These are phyloP conservation scores for Lentinula sp. DNA, from an alignment of 768 basidiomycete species.

Conservation along the genomic window DNA sequence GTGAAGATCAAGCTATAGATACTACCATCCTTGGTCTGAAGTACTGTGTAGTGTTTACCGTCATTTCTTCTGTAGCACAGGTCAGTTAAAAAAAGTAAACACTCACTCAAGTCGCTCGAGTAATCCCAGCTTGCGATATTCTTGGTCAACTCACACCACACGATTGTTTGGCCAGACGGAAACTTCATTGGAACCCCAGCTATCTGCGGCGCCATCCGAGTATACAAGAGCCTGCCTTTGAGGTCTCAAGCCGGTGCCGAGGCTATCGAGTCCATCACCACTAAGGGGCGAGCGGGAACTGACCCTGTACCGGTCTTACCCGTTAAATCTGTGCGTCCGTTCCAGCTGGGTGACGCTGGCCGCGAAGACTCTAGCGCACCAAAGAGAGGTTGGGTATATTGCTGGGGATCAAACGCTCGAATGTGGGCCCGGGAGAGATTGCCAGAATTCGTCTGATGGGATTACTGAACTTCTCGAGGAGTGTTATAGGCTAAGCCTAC, in stretches of 20 bases:
- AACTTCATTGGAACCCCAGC: not conserved
- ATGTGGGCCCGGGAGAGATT: not conserved
- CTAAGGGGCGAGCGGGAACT: not conserved
- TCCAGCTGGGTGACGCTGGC: not conserved
- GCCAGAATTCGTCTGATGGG: not conserved
- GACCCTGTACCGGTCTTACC: not conserved
- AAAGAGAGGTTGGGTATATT: not conserved
- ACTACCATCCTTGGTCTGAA: too few species aligned
- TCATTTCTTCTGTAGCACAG: too few species aligned
- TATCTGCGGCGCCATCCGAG: not conserved
- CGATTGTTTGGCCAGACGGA: not conserved
- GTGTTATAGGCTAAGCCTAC: not conserved
- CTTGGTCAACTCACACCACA: not conserved
- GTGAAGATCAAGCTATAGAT: too few species aligned
- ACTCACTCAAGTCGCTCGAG: not conserved
- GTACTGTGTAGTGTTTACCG: too few species aligned
- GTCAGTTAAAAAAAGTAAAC: not conserved
- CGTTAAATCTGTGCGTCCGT: not conserved
- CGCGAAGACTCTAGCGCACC: not conserved
- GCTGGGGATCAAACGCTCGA: not conserved
- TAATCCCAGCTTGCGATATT: not conserved
- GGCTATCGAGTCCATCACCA: not conserved
- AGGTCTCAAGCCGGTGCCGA: not conserved
- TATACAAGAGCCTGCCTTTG: not conserved
- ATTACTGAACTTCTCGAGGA: not conserved